phyloP scores from a whole-genome alignment of 495 filamentous ascomycete genomes.

The Cenococcum geophilum region DNA sequence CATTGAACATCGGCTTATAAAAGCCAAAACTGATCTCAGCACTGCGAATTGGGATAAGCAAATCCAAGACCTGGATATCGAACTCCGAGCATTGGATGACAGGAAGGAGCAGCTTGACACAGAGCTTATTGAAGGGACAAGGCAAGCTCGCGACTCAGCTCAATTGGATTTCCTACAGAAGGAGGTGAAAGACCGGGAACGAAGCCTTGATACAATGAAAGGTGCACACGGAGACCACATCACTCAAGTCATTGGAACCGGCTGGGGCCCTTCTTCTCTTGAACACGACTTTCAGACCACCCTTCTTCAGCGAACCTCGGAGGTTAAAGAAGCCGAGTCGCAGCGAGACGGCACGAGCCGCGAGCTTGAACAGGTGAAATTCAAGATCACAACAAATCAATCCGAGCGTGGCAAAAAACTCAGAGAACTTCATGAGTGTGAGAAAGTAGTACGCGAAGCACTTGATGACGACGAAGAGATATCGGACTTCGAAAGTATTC shows the following conservation, averaged over 20 bases:
- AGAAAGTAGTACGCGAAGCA: conserved; percentile 46
- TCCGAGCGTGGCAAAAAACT: conserved; percentile 57
- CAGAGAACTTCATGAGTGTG: conserved; percentile 56
- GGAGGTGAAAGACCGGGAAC: conserved; percentile 62
- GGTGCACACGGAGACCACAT: conserved; percentile 67
- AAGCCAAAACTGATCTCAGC: conserved; percentile 55
- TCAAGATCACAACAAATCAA: conserved; percentile 59
- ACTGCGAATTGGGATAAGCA: conserved; percentile 61
- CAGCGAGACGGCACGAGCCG: conserved; percentile 62
- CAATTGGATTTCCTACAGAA: conserved; percentile 72
- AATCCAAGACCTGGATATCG: conserved; percentile 54
- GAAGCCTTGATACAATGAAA: conserved; percentile 67
- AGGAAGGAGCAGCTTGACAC: conserved; percentile 59
- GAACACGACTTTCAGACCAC: conserved; percentile 65
- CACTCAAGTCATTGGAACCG: conserved; percentile 50
- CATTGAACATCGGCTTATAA: conserved; percentile 53
- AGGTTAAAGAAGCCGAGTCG: conserved; percentile 55
- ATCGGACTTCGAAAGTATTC: conserved; percentile 44
- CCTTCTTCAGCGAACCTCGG: conserved; percentile 49
- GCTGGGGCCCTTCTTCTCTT: conserved; percentile 64
- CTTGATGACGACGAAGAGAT: conserved; percentile 48
- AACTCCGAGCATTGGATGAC: conserved; percentile 62
- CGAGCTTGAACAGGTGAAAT: conserved; percentile 72
- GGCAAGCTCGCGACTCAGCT: conserved; percentile 70
- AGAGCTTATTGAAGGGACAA: conserved; percentile 74